Conservation (phyloP, 1,284 basidiomycete species). For the Irpex rosettiformis region DNA sequence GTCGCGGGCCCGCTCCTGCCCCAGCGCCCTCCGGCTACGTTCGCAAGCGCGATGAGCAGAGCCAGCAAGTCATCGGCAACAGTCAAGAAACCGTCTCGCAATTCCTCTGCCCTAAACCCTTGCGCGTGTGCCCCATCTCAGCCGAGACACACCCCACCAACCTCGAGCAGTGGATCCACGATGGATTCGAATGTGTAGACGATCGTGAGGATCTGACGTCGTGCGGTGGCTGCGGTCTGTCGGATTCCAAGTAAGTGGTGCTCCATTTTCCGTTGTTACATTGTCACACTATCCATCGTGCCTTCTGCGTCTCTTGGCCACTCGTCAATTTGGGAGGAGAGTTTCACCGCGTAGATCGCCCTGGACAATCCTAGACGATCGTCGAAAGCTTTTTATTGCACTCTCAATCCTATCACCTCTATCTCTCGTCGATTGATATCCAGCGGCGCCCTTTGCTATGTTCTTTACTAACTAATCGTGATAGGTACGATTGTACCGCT, state of each 20-base stretch:
- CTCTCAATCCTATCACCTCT: neutral
- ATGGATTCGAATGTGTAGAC: conserved; percentile 32
- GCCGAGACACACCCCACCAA: conserved; percentile 13
- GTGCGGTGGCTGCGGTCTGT: conserved; percentile 31
- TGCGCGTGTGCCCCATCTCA: conserved; percentile 24
- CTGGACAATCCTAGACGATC: neutral
- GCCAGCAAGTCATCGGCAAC: conserved; percentile 16
- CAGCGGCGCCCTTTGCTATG: neutral
- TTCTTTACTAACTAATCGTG: neutral
- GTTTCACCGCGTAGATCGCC: no score
- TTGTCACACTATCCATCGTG: no score
- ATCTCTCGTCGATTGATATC: neutral
- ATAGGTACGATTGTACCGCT: conserved; percentile 29
- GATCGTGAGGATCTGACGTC: conserved; percentile 26
- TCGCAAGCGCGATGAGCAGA: conserved; percentile 10
- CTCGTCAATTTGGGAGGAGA: neutral
- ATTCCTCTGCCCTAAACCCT: conserved; percentile 23
- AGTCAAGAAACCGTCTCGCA: conserved; percentile 12
- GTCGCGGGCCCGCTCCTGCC: neutral
- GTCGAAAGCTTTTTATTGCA: neutral
- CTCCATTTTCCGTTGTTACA: neutral
- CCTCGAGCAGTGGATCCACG: conserved; percentile 19
- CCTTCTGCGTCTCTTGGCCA: neutral
- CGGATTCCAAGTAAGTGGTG: conserved; percentile 25
- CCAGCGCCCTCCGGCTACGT: conserved; percentile 7